Evolutionary conservation across 139 green algal genomes (phyloP), one percentile per base, ranked within the genome.

Genomic region (Monoraphidium neglectum): DNA sequence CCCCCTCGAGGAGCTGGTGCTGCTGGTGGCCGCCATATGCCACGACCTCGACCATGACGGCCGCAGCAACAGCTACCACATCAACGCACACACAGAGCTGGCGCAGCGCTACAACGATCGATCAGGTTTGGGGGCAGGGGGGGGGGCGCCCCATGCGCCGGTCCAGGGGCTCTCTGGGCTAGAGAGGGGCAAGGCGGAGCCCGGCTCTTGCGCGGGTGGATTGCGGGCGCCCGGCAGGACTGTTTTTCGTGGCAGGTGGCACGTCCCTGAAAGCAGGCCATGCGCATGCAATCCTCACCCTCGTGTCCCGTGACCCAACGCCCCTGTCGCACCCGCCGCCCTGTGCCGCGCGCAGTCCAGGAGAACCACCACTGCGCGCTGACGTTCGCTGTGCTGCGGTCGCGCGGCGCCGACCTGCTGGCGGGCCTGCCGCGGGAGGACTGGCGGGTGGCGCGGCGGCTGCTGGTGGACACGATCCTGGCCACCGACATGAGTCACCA

Each of bases 361-460:
- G 89, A 94, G 83, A 94, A 94, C 74, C 88, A 94, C 74, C 89
- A 94, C 74, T 94, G 89, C 77, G 88, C 88, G 30, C 81, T 90
- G 57, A 83, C 86, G 30, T 93, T 90, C 67, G 77, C 77, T 37
- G 86, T 94, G 37, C 71, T 94, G 65, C 66, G 76, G 40, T 84
- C 66, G 59, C 38, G 57, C 30, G 85, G 88, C 37, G 84, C 77
- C 65, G 74, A 74, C 60, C 40, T 91, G 30, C 54, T 90, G 24
- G 63, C 35, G 0, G 15, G 21, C 26, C 65, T 85, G 28, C 23
- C 4, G 0, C 54, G 68, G 12, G 72, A 78, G 2, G 74, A 84
- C 28, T 77, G 69, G 49, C 76, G 79, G 2, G 43, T 66, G 35
- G 43, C 82, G 26, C 79, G 84, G 33, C 90, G 87, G 70, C 46